Conservation (phyloP, 2,329 filamentous ascomycete species). For the Alternaria incomplexa region DNA sequence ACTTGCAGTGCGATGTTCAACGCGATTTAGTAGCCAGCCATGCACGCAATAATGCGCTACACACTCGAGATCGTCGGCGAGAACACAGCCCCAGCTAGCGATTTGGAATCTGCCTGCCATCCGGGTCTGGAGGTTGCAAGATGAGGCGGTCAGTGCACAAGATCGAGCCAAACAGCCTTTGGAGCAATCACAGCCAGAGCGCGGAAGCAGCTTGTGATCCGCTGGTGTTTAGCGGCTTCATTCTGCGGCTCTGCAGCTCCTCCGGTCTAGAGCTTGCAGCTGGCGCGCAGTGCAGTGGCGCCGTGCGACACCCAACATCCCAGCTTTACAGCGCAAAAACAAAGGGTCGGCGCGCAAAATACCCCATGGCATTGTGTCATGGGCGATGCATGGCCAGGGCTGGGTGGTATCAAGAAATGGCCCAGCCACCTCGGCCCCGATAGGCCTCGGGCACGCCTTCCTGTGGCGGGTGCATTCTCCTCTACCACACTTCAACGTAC, state of each 20-base stretch:
- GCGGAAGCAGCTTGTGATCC: constrained; percentile 7
- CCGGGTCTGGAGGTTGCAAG: constrained; percentile 13
- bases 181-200: constrained; percentile 13
- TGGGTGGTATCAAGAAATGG: neutral
- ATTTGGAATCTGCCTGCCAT: constrained; percentile 40
- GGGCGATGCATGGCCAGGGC: neutral
- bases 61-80: constrained; percentile 12
- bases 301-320: constrained; percentile 1
- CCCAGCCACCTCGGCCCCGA: neutral
- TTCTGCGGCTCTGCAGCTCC: constrained; percentile 21
- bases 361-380: neutral
- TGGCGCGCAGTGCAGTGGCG: constrained; percentile 3
- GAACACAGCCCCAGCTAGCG: constrained; percentile 30
- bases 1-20: constrained; percentile 30
- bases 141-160: constrained; percentile 16
- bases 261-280: constrained; percentile 16
- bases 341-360: neutral
- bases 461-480: neutral
- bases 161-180: constrained; percentile 15
- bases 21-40: constrained; percentile 22
- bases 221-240: constrained; percentile 11
- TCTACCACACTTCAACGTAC: neutral
- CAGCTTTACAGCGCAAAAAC: constrained; percentile 3
- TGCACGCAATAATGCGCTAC: constrained; percentile 18
- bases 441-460: neutral